Conservation (phyloP, 495 filamentous ascomycete species). For the Poronia punctata region DNA sequence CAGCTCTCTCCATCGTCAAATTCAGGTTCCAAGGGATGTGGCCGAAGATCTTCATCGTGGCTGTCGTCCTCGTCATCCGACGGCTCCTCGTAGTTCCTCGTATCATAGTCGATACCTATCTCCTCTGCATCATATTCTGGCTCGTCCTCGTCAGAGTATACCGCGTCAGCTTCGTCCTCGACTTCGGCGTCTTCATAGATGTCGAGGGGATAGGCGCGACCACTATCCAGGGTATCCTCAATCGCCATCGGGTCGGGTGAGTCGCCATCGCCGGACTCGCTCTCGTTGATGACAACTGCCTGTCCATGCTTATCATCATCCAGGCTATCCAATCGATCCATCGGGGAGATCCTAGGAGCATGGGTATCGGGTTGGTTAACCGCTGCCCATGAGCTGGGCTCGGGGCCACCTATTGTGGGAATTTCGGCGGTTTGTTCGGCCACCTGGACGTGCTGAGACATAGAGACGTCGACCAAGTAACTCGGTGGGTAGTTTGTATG, state of each 20-base stretch:
- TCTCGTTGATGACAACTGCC: conserved; percentile 19
- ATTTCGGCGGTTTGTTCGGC: not conserved
- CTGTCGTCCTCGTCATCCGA: conserved; percentile 32
- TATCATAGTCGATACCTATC: conserved; percentile 23
- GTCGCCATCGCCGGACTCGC: conserved; percentile 15
- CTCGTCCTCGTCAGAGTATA: conserved; percentile 32
- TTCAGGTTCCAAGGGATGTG: conserved; percentile 16
- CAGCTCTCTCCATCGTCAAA: conserved; percentile 21
- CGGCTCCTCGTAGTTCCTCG: conserved; percentile 18
- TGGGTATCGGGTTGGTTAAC: conserved; percentile 16
- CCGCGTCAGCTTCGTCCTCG: conserved; percentile 21
- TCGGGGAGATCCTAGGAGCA: conserved; percentile 4
- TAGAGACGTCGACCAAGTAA: conserved; percentile 3
- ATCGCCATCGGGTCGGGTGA: conserved; percentile 8
- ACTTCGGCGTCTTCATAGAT: conserved; percentile 21
- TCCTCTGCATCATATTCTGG: conserved; percentile 29
- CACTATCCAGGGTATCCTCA: conserved; percentile 16
- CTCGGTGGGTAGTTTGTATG: conserved; percentile 2
- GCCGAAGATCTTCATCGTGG: conserved; percentile 25
- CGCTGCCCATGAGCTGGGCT: conserved; percentile 13
- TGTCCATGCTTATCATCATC: conserved; percentile 19
- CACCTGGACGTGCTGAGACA: not conserved
- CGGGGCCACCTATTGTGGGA: not conserved
- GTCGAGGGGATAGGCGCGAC: conserved; percentile 13
- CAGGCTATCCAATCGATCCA: conserved; percentile 12